A percentile compares a stretch with the other conserved stretches of the same genome.
Evolutionary conservation across 768 basidiomycete genomes (phyloP).

Genomic region (Tylopilus intermedius): DNA sequence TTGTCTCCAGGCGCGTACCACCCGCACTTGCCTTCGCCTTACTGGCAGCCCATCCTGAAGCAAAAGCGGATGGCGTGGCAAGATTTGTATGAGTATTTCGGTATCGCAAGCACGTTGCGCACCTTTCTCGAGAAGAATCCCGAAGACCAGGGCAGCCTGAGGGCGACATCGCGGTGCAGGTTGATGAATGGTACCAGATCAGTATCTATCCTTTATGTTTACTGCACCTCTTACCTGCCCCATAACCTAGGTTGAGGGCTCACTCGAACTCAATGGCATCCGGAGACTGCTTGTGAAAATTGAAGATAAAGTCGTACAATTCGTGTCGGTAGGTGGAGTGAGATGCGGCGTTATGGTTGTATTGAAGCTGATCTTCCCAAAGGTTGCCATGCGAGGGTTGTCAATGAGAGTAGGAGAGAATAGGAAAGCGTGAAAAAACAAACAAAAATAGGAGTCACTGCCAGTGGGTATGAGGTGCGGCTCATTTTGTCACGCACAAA

Average conservation of each 20-base stretch:
- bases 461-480: too few species aligned
- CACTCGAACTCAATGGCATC: conserved; percentile 42
- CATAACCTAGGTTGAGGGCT: conserved; percentile 75
- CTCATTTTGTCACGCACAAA: too few species aligned
- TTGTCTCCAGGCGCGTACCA: conserved; percentile 35
- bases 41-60: conserved; percentile 51
- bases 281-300: conserved; percentile 41
- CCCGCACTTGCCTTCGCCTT: conserved; percentile 32
- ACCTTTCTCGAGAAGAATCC: conserved; percentile 63
- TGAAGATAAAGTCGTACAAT: conserved; percentile 60
- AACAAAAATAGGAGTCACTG: too few species aligned
- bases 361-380: conserved; percentile 63
- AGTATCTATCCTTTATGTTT: too few species aligned
- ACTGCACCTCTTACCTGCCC: conserved; percentile 53
- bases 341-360: conserved; percentile 53
- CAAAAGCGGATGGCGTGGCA: conserved; percentile 59
- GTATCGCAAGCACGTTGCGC: conserved; percentile 67
- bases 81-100: conserved; percentile 60
- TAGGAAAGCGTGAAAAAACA: background rate
- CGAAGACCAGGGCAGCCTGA: conserved; percentile 44
- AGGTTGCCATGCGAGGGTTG: conserved; percentile 51
- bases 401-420: background rate
- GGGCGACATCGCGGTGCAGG: conserved; percentile 58
- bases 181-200: conserved; percentile 40
- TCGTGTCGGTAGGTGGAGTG: conserved; percentile 66